Evolutionary conservation across 192 early-diverging fungal genomes (phyloP), one percentile per base, ranked within the genome.

Genomic region (Diversispora eburnea): DNA sequence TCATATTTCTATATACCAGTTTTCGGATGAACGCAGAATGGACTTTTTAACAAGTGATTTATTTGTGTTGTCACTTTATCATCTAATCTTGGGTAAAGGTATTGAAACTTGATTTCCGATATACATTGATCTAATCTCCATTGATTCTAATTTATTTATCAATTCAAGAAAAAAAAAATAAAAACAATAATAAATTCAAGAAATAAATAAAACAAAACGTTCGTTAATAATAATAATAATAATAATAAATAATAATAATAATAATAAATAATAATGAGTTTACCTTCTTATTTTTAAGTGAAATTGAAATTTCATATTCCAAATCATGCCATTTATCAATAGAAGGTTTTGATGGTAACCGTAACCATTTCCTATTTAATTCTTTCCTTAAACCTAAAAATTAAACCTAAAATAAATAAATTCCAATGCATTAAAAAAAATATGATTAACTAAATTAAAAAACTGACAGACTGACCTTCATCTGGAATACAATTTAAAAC

Each of bases 21-120:
- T 77, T 92, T 94, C 20, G 97, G 97, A 75, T 99, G 97, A 22
- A 97, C 90, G 81, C 95, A 99, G 78, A 99, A 98, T 7, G 97
- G 97, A 75, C 90, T 89, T 78, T 99, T 99, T 39, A 99, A 86
- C 85, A 99, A 93, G 84, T 99, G 97, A 78, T 91, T 93, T 8
- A 96, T 86, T 46, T 91, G 88, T 15, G 88, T 92, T 2, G 93
- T 89, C 25, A 99, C 97, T 64, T 97, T 94, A 42, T 90, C 88
- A 80, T 99, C 95, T 48, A 99, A 85, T 42, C 97, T 88, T 22
- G 97, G 97, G 63, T 99, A 99, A 3, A 86, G 86, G 72, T 91
- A 94, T 80, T 95, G 95, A 72, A 99, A 90, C 68, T 92, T 84
- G 70, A 95, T 91, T 59, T 96, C 95, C 33, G 87, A 79, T 67